Evolutionary conservation across 192 early-diverging fungal genomes (phyloP), one percentile per base, ranked within the genome.

Genomic region (Coemansia sp.): DNA sequence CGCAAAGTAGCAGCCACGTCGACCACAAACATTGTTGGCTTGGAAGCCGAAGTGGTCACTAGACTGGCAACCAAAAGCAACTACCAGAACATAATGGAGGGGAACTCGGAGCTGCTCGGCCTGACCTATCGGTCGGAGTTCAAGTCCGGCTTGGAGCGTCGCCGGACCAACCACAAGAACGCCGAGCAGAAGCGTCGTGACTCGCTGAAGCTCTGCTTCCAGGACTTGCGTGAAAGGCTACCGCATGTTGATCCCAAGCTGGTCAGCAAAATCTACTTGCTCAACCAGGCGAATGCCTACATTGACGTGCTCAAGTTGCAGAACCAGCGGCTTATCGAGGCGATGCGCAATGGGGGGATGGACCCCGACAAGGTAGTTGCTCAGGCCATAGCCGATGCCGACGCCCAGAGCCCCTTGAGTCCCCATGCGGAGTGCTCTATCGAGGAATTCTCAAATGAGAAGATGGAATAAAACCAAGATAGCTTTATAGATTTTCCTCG

Each of bases 181-280:
- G 93, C 94, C 3, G 96, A 98, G 67, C 96, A 98, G 68, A 92
- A 90, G 65, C 88, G 96, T 10, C 82, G 96, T 7, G 96, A 98
- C 60, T 89, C 88, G 26, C 83, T 98, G 5, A 96, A 96, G 53
- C 68, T 85, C 40, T 90, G 88, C 46, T 98, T 98, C 64, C 91
- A 97, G 34, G 78, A 86, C 8, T 69, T 98, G 8, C 74, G 83
- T 40, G 48, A 61, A 1, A 72, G 89, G 28, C 62, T 96, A 34
- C 90, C 91, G 9, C 80, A 85, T 12, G 82, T 91, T 11, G 66
- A 84, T 32, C 85, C 90, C 20, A 93, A 93, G 78, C 82, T 88
- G 49, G 88, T 91, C 23, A 90, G 88, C 72, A 97, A 97, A 58
- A 89, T 95, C 0, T 81, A 87, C 14, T 56, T 96, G 10, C 63